Conservation (phyloP, 2,329 filamentous ascomycete genomes). For the Rhynchosporium agropyri region DNA sequence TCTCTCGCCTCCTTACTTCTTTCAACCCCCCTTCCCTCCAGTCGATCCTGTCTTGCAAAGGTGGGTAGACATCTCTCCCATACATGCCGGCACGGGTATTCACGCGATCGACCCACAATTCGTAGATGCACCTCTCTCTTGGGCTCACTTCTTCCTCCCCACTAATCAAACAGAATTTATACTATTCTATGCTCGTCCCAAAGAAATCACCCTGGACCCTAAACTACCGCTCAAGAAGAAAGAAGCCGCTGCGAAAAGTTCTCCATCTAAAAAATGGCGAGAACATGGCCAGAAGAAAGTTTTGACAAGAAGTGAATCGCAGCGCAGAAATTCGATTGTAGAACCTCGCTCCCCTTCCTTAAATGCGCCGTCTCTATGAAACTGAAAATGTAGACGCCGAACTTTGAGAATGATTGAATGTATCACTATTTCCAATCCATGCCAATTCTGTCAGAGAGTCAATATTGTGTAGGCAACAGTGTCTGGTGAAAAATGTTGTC, state of each 20-base stretch:
- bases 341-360: background rate
- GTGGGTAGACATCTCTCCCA: slow-evolving; percentile 1
- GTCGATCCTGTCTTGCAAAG: background rate
- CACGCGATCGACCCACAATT: background rate
- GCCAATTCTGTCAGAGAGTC: background rate
- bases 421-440: background rate
- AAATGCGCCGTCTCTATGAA: background rate
- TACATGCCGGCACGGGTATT: slow-evolving; percentile 31
- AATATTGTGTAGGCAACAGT: background rate
- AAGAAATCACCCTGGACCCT: slow-evolving; percentile 2
- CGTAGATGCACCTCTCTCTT: slow-evolving; percentile 3
- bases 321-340: background rate
- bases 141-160: background rate
- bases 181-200: background rate
- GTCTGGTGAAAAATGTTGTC: background rate
- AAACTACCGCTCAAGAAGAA: slow-evolving; percentile 15
- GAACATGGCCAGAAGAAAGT: too few species aligned
- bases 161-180: background rate
- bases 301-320: slow-evolving; percentile 11
- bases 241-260: too few species aligned
- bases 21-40: background rate
- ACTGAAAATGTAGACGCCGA: too few species aligned
- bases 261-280: too few species aligned
- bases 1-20: background rate
- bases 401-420: background rate